Evolutionary conservation across 2,329 filamentous ascomycete species (phyloP).

Genomic region (Trichoderma atroviride): DNA sequence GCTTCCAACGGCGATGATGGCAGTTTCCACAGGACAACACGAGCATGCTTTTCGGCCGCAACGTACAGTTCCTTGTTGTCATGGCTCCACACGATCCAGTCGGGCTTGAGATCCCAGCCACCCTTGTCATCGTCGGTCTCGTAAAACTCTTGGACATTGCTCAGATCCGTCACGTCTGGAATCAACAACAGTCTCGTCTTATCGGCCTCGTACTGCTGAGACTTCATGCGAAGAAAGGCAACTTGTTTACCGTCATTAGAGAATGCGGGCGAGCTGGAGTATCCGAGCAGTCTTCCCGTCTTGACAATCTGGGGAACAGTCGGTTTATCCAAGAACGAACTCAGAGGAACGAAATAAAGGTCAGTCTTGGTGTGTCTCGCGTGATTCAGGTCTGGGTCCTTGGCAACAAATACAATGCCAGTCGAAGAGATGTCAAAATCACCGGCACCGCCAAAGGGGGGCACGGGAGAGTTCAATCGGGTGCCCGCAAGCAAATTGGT

Average conservation of each 20-base stretch:
- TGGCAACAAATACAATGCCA: constrained; percentile 73
- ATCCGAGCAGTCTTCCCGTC: constrained; percentile 64
- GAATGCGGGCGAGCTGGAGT: constrained; percentile 69
- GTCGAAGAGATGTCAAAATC: constrained; percentile 74
- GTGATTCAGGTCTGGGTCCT: constrained; percentile 70
- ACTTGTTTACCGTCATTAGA: constrained; percentile 71
- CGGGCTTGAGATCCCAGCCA: constrained; percentile 62
- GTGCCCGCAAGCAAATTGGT: constrained; percentile 66
- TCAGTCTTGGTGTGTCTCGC: constrained; percentile 81
- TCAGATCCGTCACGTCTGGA: constrained; percentile 60
- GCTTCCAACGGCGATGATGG: constrained; percentile 57
- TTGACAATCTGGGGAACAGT: constrained; percentile 53
- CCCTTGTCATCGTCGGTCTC: constrained; percentile 64
- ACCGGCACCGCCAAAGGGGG: constrained; percentile 76
- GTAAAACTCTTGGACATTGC: constrained; percentile 64
- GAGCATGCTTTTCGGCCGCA: constrained; percentile 71
- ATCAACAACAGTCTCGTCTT: constrained; percentile 65
- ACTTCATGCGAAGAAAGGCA: constrained; percentile 78
- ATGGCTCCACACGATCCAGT: constrained; percentile 58
- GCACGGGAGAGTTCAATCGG: constrained; percentile 66
- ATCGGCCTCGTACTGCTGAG: constrained; percentile 79
- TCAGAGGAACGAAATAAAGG: constrained; percentile 71
- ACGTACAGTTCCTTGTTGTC: constrained; percentile 68
- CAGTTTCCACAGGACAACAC: constrained; percentile 63
- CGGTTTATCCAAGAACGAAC: constrained; percentile 60